phyloP scores from a whole-genome alignment of 345 rosid species.

The Corymbia maculata region DNA sequence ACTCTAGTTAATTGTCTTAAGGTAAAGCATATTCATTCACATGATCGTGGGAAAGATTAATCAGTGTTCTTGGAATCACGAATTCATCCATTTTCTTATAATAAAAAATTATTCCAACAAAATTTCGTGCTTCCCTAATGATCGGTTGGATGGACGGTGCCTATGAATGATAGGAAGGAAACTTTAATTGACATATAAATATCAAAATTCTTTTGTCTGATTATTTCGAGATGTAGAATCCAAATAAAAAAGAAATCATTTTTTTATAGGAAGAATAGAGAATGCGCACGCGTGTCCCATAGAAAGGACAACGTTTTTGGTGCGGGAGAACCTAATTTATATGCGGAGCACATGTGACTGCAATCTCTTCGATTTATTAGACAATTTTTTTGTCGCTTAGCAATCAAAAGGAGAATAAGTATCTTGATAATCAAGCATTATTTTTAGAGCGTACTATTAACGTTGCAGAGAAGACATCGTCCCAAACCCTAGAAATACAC shows the following conservation, averaged over 20 bases:
- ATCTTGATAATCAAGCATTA: neutral
- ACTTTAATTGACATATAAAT: neutral
- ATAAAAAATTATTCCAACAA: neutral
- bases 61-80: neutral
- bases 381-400: neutral
- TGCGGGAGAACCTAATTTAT: neutral
- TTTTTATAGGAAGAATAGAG: neutral
- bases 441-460: neutral
- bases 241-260: neutral
- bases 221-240: neutral
- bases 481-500: neutral
- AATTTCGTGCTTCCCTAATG: neutral
- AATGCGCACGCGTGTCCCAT: neutral
- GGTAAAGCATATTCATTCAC: neutral
- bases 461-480: neutral
- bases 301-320: neutral
- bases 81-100: neutral
- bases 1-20: neutral
- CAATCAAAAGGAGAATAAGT: neutral
- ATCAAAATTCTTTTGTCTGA: neutral
- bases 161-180: neutral
- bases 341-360: neutral
- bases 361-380: neutral
- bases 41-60: neutral
- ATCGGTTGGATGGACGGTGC: neutral